Evolutionary conservation across 306 rosid species (phyloP).

Genomic region (Canavalia ensiformis): DNA sequence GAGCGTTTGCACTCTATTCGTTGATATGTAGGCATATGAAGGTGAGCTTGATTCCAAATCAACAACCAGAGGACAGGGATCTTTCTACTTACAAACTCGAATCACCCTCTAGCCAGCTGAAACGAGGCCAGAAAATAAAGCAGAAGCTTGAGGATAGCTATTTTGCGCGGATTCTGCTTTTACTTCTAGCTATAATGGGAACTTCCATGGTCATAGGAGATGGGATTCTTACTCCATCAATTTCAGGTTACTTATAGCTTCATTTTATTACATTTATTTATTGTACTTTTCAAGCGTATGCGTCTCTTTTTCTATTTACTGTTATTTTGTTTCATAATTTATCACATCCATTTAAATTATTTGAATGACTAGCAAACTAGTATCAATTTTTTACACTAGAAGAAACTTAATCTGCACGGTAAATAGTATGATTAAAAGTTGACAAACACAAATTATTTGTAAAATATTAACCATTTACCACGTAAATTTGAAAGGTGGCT

Average conservation of each 20-base stretch:
- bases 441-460: too few species aligned
- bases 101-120: conserved; percentile 53
- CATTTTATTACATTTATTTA: not conserved
- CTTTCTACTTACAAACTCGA: conserved; percentile 68
- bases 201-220: conserved; percentile 90
- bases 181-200: conserved; percentile 66
- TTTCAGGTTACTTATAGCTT: conserved; percentile 60
- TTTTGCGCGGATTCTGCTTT: conserved; percentile 50
- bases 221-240: conserved; percentile 85
- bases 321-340: not conserved
- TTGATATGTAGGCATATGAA: conserved; percentile 64
- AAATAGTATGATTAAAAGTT: too few species aligned
- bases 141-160: conserved; percentile 58
- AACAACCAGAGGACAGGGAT: conserved; percentile 77
- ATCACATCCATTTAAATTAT: not conserved
- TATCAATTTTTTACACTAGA: too few species aligned
- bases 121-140: conserved; percentile 57
- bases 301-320: not conserved
- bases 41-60: conserved; percentile 71
- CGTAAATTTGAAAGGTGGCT: not conserved
- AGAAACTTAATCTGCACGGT: too few species aligned
- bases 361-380: not conserved
- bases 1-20: conserved; percentile 81
- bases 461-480: not conserved
- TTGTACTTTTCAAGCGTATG: not conserved